Base-by-base conservation (phyloP, 176 grass and related monocot genomes). In the Cymbopogon citratus region DNA sequence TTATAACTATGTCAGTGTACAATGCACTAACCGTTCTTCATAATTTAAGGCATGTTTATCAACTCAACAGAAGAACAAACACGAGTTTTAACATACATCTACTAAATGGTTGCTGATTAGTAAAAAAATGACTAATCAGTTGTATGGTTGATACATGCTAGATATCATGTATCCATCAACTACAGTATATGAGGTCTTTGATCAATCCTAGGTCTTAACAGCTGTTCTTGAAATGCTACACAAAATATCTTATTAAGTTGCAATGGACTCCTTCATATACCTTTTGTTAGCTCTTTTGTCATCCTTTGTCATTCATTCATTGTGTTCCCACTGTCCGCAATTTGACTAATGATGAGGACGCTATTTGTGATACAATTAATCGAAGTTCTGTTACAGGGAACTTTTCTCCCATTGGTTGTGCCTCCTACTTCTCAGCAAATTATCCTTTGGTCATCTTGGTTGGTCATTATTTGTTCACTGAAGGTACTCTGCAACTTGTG, bases 401-500 rank as follows among this genome's bases (percentile, higher is more conserved):
- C 91, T 81, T 93, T 95, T 82, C 97, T 99, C 85, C 89, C 91
- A 68, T 67, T 99, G 74, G 89, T 99, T 66, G 89, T 99, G 83
- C 91, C 97, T 85, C 87, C 97, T 73, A 92, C 70, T 88, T 80
- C 82, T 91, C 86, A 83, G 35, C 89, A 93, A 90, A 70, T 95
- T 60, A 83, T 91, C 38, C 79, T 99, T 74, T 99, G 97, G 97
- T 91, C 93, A 67, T 70, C 79, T 63, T 99, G 97, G 91, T 82
- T 99, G 83, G 73, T 87, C 57, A 56, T 95, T 82, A 87, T 99
- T 88, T 93, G 90, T 88, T 93, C 91, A 19, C 45, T 99, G n/a
- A 99, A 99, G 97, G 97, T 99, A 98, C 46, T 43, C 36, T 75
- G 41, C 63, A 85, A 60, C 29, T 74, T 86, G 40, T 77, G 63